Percentiles rank a stretch among this genome's conserved stretches.
Evolutionary conservation across 148 eudicot genomes (phyloP).

Genomic region (Vaccinium myrtillus): DNA sequence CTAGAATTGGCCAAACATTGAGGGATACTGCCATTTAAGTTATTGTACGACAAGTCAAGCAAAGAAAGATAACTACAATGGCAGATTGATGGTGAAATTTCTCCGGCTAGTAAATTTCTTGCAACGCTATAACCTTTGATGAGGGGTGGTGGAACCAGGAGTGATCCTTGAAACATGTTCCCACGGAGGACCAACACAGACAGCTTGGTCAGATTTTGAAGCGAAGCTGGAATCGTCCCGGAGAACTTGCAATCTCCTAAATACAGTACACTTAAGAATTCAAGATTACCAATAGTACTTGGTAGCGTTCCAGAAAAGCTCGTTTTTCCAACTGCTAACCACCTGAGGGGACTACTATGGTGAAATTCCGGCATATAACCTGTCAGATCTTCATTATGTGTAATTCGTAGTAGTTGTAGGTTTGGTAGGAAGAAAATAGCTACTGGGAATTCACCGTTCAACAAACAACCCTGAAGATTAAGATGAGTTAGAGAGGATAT

Average conservation of each 20-base stretch:
- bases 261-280: neutral
- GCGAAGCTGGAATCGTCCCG: neutral
- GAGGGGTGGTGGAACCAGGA: neutral
- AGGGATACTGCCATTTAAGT: too few species aligned
- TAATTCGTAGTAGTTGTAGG: conserved; percentile 21
- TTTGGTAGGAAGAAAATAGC: conserved; percentile 30
- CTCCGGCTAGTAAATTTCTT: too few species aligned
- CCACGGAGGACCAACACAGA: too few species aligned
- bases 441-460: conserved; percentile 23
- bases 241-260: neutral
- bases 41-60: neutral
- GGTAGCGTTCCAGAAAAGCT: conserved; percentile 26
- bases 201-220: neutral
- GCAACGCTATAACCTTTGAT: too few species aligned
- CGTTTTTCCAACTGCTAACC: conserved; percentile 6
- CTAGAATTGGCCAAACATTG: neutral
- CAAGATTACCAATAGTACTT: conserved; percentile 29
- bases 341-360: neutral
- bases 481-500: conserved; percentile 20
- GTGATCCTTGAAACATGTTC: neutral
- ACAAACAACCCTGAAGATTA: too few species aligned
- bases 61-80: neutral
- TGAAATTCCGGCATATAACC: conserved; percentile 38
- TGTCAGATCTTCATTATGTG: conserved; percentile 10
- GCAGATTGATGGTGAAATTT: neutral